These are phyloP conservation scores for Yamadazyma nakazawae DNA, from an alignment of 805 yeast genomes.

Conservation along the genomic window DNA sequence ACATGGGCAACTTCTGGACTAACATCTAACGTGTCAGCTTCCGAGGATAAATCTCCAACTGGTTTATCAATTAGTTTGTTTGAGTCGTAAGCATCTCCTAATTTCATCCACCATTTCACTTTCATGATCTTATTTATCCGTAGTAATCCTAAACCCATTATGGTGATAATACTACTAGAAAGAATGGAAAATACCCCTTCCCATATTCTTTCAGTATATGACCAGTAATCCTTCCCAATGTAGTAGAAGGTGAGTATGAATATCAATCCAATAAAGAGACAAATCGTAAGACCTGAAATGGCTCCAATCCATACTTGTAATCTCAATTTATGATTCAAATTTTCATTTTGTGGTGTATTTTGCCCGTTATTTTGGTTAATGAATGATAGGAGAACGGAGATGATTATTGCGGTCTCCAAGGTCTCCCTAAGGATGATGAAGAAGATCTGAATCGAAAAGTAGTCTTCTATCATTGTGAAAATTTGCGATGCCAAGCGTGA, in stretches of 20 bases:
- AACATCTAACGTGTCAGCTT: neutral
- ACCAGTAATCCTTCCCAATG: conserved; percentile 83
- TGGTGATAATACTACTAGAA: conserved; percentile 74
- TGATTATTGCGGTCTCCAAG: conserved; percentile 16
- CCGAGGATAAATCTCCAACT: neutral
- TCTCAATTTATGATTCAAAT: conserved; percentile 31
- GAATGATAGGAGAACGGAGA: conserved; percentile 73
- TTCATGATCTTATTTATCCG: conserved; percentile 74
- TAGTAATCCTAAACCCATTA: conserved; percentile 82
- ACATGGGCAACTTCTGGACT: neutral
- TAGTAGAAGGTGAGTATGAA: conserved; percentile 70
- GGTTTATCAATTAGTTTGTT: neutral
- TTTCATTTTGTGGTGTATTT: neutral
- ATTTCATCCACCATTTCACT: conserved; percentile 65
- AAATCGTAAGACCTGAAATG: conserved; percentile 60
- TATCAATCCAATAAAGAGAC: conserved; percentile 68
- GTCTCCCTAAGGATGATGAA: conserved; percentile 70
- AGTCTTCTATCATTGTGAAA: conserved; percentile 24
- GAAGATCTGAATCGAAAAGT: conserved; percentile 71
- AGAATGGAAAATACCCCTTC: conserved; percentile 80
- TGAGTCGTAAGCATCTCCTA: conserved; percentile 37
- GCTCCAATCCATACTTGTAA: conserved; percentile 86
- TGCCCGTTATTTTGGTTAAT: conserved; percentile 48
- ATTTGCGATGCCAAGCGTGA: neutral
- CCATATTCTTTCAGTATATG: conserved; percentile 83